Percentiles rank a stretch among this genome's conserved stretches.
Conservation (phyloP, 2,329 filamentous ascomycete genomes). For the Paecilomyces fulvus region DNA sequence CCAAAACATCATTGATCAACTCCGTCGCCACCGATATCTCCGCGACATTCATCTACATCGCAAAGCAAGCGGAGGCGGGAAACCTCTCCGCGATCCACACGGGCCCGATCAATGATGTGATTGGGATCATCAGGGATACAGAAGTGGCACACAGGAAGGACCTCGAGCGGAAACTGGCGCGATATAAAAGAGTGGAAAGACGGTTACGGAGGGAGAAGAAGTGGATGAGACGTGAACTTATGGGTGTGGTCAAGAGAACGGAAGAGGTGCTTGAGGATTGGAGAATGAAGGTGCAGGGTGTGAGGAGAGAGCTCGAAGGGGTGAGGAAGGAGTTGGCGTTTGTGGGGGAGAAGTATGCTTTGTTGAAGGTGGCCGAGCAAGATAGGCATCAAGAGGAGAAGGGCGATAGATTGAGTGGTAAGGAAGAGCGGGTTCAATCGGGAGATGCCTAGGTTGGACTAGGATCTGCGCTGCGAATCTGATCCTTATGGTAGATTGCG, state of each 20-base stretch:
- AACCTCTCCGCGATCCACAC: constrained; percentile 16
- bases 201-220: constrained; percentile 12
- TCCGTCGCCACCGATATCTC: constrained; percentile 24
- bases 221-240: constrained; percentile 14
- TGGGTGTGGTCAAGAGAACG: constrained; percentile 8
- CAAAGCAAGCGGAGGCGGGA: constrained; percentile 15
- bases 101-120: constrained; percentile 16
- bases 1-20: constrained; percentile 16
- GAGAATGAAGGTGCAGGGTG: constrained; percentile 4
- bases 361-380: background rate
- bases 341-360: constrained; percentile 2
- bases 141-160: constrained; percentile 9
- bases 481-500: too few species aligned
- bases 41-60: constrained; percentile 20
- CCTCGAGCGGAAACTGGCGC: constrained; percentile 13
- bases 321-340: background rate
- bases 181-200: constrained; percentile 9
- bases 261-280: constrained; percentile 10
- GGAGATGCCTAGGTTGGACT: background rate
- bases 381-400: background rate
- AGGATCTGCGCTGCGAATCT: background rate
- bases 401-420: background rate
- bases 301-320: constrained; percentile 7
- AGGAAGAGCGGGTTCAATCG: background rate
- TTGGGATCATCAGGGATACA: constrained; percentile 15